A percentile compares a stretch with the other conserved stretches of the same genome.
Evolutionary conservation across 2,329 filamentous ascomycete genomes (phyloP).

Genomic region (Macrophomina phaseolina): DNA sequence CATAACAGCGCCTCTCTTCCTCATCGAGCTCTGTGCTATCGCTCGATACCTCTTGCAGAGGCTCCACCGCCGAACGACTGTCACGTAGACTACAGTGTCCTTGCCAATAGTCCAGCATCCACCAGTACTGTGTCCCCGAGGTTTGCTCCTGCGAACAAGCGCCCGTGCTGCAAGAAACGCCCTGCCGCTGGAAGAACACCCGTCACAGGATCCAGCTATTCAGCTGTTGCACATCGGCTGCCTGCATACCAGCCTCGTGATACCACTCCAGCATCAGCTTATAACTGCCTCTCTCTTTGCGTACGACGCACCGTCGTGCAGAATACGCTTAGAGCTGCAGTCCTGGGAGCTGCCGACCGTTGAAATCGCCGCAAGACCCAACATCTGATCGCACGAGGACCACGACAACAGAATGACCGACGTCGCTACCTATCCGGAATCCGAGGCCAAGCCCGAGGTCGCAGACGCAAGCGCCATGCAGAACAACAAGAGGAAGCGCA

Average conservation of each 20-base stretch:
- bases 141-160: conserved; percentile 37
- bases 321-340: not conserved
- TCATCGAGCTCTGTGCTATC: conserved; percentile 36
- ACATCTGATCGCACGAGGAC: not conserved
- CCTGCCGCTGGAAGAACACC: conserved; percentile 29
- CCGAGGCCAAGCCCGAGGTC: conserved; percentile 40
- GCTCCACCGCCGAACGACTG: conserved; percentile 28
- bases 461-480: conserved; percentile 35
- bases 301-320: conserved; percentile 26
- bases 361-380: not conserved
- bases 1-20: conserved; percentile 23
- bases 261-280: conserved; percentile 31
- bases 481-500: conserved; percentile 54
- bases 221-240: conserved; percentile 32
- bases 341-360: conserved; percentile 20
- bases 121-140: conserved; percentile 24
- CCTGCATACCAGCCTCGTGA: conserved; percentile 32
- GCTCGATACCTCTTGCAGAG: conserved; percentile 37
- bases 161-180: conserved; percentile 32
- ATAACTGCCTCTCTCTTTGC: conserved; percentile 32
- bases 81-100: not conserved
- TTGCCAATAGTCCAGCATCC: conserved; percentile 17
- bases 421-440: conserved; percentile 45
- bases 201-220: conserved; percentile 32
- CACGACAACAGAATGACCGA: conserved; percentile 41